Evolutionary conservation across 768 basidiomycete genomes (phyloP), one percentile per base, ranked within the genome.

Genomic region (Brasilioporus rufonigricans): DNA sequence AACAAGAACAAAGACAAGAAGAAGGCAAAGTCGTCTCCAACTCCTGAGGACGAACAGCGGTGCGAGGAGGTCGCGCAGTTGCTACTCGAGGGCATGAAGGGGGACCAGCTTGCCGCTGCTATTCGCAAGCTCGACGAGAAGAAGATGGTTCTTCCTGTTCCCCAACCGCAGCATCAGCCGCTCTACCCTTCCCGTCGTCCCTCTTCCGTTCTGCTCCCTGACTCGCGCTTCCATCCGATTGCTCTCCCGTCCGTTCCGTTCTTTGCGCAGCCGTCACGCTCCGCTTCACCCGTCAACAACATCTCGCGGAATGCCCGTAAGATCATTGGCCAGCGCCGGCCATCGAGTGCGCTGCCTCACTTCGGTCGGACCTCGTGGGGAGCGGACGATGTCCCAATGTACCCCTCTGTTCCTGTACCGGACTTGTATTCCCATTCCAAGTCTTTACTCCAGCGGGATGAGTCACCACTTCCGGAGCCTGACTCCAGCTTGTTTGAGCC

Each of bases 71-170:
- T 88, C 14, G 84, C 86, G 0, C 78, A 80, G 55, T 69, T 88
- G 8, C 72, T 88, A 0, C 75, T 89, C 2, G 80, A 83, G 41
- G 87, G 87, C 3, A 87, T 83, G 70, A 87, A 86, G 65, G 86
- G 86, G 36, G 82, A 84, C 27, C 79, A 85, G 59, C 80, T 88
- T 31, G 84, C 83, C 0, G 77, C 74, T 44, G 85, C 84, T 1
- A 77, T 87, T 16, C 76, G 80, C n/a, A 66, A 68, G 55, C 73
- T 85, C 12, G 85, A 87, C 41, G 59, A 64, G 44, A 49, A 44
- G 0, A 64, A 60, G 43, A 11, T 40, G 9, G 36, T 32, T 0
- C 0, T 5, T 9, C 55, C 39, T 16, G 27, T n/a, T 0, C 16
- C 48, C 4, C 47, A 58, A 2, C 21, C 50, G 16, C 58, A 58